Evolutionary conservation across 768 basidiomycete genomes (phyloP), one percentile per base, ranked within the genome.

Genomic region (Fistulinella prunicolor): DNA sequence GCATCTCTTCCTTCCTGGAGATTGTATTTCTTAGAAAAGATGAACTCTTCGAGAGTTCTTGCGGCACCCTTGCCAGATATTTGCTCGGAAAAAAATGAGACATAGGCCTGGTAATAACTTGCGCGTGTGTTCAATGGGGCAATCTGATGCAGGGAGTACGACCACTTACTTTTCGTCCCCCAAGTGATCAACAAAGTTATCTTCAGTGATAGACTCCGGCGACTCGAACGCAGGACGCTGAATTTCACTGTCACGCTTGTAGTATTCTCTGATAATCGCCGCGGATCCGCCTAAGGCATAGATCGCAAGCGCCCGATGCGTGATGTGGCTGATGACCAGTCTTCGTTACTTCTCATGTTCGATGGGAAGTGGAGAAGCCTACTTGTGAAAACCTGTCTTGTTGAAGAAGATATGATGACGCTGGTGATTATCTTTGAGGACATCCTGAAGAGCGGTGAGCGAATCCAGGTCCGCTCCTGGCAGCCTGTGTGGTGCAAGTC

Each of bases 331-430:
- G 13, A 32, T n/a, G n/a, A n/a, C 9, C 12, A 19, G 30, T 4
- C 13, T 14, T 3, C 14, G 2, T 39, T n/a, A 30, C 10, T 10
- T 9, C 4, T 21, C 16, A 2, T 8, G 1, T 5, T 19, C 9
- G 32, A 8, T n/a, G 35, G 17, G 17, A 7, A 17, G 10, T 17
- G 8, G 6, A 36, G 16, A 13, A 14, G 61, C 73, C 8, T 50
- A 80, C 81, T 82, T 81, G 66, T 82, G 81, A 49, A 77, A 76
- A 0, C 66, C 52, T 23, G 38, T 47, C 17, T 75, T 56, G 45
- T 80, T 75, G 58, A 74, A 73, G 60, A 75, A 83, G 12, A 74
- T 68, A 44, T 83, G 79, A 57, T 69, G 67, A 41, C 65, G 70
- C 28, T 63, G 58, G 41, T 80, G 74, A 46, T 79, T 78, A 5